Conservation (phyloP, 139 green algal species). For the Coelastrella sp. region DNA sequence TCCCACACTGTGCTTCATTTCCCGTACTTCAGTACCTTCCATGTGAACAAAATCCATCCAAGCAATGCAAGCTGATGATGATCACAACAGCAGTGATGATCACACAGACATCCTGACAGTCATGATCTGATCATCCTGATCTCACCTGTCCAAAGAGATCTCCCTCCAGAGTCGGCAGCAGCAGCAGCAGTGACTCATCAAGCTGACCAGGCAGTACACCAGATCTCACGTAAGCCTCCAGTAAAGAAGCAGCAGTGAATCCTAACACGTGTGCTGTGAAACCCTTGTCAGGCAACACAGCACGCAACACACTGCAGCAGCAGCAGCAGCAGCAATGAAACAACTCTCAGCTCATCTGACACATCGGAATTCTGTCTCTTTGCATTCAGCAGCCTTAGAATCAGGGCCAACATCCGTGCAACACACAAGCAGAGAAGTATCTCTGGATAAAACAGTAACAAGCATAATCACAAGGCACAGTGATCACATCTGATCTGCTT, state of each 20-base stretch:
- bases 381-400: too few relatives aligned
- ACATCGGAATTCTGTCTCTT: too few relatives aligned
- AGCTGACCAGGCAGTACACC: slow-evolving; percentile 57
- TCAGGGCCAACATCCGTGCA: too few relatives aligned
- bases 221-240: slow-evolving; percentile 64
- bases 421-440: too few relatives aligned
- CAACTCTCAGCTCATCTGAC: neutral
- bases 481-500: too few relatives aligned
- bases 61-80: too few relatives aligned
- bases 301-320: slow-evolving; percentile 54
- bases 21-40: too few relatives aligned
- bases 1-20: neutral
- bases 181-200: slow-evolving; percentile 67
- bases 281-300: slow-evolving; percentile 61
- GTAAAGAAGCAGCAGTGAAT: slow-evolving; percentile 87
- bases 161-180: slow-evolving; percentile 83
- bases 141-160: slow-evolving; percentile 80
- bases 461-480: too few relatives aligned
- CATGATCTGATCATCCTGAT: neutral
- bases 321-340: neutral
- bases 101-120: neutral
- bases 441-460: too few relatives aligned
- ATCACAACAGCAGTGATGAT: neutral
- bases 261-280: slow-evolving; percentile 91
- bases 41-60: too few relatives aligned